phyloP scores from a whole-genome alignment of 2,329 filamentous ascomycete genomes.

The Basipetospora chlamydospora region DNA sequence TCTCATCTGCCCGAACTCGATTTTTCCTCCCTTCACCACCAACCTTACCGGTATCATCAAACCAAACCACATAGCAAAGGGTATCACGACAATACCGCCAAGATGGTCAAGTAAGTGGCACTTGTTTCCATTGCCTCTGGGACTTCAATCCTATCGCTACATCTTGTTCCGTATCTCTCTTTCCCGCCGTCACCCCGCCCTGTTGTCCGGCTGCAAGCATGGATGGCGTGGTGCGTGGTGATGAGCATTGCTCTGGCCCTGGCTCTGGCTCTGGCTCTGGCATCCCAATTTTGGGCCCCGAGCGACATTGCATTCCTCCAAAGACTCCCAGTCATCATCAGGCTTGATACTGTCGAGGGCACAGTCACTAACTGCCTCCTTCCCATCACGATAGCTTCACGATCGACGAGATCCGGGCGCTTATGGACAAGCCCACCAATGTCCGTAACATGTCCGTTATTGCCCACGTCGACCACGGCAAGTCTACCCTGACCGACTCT shows the following conservation, averaged over 20 bases:
- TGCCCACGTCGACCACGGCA: slow-evolving; percentile 99
- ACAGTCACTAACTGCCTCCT: neutral
- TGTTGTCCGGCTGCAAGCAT: too few species aligned
- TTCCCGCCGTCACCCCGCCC: too few species aligned
- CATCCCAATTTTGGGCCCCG: too few species aligned
- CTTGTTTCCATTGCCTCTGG: slow-evolving; percentile 3
- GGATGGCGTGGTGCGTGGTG: too few species aligned
- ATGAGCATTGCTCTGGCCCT: too few species aligned
- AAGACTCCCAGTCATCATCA: too few species aligned
- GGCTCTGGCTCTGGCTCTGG: too few species aligned
- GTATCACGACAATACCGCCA: slow-evolving; percentile 58
- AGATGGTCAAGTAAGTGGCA: slow-evolving; percentile 95
- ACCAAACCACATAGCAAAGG: slow-evolving; percentile 23
- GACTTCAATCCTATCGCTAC: neutral
- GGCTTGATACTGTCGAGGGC: neutral
- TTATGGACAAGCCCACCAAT: slow-evolving; percentile 69
- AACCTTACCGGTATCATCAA: slow-evolving; percentile 12
- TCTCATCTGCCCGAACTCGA: slow-evolving; percentile 7
- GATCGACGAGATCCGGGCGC: slow-evolving; percentile 72
- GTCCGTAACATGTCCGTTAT: slow-evolving; percentile 98
- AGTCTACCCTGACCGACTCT: slow-evolving; percentile 98
- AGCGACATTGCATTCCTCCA: too few species aligned
- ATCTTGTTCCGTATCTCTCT: neutral
- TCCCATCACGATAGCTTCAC: slow-evolving; percentile 58
- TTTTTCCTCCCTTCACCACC: slow-evolving; percentile 15